phyloP scores from a whole-genome alignment of 2,329 filamentous ascomycete genomes.

The Arthrobotrys conoides region DNA sequence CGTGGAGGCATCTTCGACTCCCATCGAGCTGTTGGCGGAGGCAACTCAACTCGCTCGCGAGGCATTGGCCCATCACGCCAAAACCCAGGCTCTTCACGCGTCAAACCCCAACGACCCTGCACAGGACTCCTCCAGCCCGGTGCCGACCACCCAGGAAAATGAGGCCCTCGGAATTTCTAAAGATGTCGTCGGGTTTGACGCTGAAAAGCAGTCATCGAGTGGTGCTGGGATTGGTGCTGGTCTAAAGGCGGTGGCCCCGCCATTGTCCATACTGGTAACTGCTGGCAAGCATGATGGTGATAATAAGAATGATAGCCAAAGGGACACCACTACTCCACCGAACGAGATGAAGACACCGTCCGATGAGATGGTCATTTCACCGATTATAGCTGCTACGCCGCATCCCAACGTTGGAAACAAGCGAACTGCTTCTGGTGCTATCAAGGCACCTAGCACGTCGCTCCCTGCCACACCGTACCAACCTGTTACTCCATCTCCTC shows the following conservation, averaged over 20 bases:
- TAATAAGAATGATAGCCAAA: background rate
- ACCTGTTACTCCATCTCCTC: slow-evolving; percentile 47
- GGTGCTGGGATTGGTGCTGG: background rate
- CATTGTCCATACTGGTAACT: slow-evolving; percentile 27
- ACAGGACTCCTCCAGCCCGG: background rate
- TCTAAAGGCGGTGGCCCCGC: slow-evolving; percentile 30
- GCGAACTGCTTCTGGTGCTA: slow-evolving; percentile 54
- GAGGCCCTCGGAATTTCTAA: background rate
- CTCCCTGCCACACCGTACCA: slow-evolving; percentile 58
- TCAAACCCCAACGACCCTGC: slow-evolving; percentile 40
- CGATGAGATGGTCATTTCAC: slow-evolving; percentile 47
- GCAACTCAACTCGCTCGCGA: slow-evolving; percentile 59
- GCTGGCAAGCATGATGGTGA: slow-evolving; percentile 15
- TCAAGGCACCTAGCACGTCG: slow-evolving; percentile 55
- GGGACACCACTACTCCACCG: slow-evolving; percentile 15
- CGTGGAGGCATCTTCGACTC: slow-evolving; percentile 31
- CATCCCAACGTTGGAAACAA: slow-evolving; percentile 50
- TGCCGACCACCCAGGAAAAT: slow-evolving; percentile 9
- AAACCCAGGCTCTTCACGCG: slow-evolving; percentile 27
- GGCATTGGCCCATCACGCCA: slow-evolving; percentile 55
- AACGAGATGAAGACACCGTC: slow-evolving; percentile 28
- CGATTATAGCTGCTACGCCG: slow-evolving; percentile 36
- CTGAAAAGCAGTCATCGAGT: background rate
- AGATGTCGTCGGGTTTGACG: slow-evolving; percentile 7
- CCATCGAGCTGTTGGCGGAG: slow-evolving; percentile 57